phyloP scores from a whole-genome alignment of 2,329 filamentous ascomycete genomes.

The Pyrenophora seminiperda region DNA sequence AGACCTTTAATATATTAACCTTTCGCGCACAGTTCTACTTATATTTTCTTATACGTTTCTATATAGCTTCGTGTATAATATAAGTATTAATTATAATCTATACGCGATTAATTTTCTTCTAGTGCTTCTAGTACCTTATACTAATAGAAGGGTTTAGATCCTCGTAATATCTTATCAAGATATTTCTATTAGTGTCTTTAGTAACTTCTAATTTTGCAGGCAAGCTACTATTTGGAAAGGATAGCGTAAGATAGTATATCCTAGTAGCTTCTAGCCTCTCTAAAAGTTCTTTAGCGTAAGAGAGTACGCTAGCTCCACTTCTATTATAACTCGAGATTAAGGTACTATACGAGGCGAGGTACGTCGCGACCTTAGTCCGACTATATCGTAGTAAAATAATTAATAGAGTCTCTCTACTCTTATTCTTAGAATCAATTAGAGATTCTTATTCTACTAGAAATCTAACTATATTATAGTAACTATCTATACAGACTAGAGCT shows the following conservation, averaged over 20 bases:
- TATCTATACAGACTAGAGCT: not conserved
- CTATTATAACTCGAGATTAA: not conserved
- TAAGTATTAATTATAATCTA: too few relatives aligned
- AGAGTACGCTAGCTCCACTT: not conserved
- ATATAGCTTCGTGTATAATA: too few relatives aligned
- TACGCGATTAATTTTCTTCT: too few relatives aligned
- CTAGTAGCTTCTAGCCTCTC: not conserved
- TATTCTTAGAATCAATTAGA: not conserved
- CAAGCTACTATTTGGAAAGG: not conserved
- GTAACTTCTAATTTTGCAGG: too few relatives aligned
- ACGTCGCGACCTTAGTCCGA: not conserved
- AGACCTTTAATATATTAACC: too few relatives aligned
- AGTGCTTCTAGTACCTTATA: too few relatives aligned
- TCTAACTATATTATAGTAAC: not conserved
- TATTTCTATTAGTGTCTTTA: too few relatives aligned
- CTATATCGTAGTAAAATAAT: not conserved
- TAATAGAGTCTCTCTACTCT: not conserved
- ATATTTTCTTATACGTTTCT: too few relatives aligned
- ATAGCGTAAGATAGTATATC: not conserved
- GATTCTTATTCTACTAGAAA: not conserved
- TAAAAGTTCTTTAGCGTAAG: not conserved
- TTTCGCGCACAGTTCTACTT: too few relatives aligned
- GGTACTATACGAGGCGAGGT: not conserved
- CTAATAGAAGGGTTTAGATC: too few relatives aligned
- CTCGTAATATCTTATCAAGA: too few relatives aligned